Evolutionary conservation across 148 eudicot species (phyloP).

Genomic region (Fagopyrum tataricum): DNA sequence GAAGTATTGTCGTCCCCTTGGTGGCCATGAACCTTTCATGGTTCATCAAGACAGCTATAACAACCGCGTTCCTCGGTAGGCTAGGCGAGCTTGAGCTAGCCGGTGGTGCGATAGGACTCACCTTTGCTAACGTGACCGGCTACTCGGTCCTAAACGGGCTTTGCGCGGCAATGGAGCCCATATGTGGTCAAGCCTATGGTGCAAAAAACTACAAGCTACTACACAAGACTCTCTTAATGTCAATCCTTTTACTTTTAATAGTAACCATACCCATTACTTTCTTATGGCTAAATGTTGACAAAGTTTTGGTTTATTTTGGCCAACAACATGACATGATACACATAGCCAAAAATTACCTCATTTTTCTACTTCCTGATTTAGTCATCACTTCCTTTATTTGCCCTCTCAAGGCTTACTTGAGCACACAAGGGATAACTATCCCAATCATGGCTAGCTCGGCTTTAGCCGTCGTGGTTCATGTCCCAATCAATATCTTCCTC

Average conservation of each 20-base stretch:
- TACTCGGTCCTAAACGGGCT: constrained; percentile 67
- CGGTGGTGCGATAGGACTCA: constrained; percentile 69
- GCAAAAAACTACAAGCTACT: constrained; percentile 70
- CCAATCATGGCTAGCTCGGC: constrained; percentile 64
- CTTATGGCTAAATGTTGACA: constrained; percentile 69
- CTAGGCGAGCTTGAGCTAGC: constrained; percentile 73
- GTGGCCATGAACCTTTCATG: constrained; percentile 62
- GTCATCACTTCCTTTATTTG: constrained; percentile 50
- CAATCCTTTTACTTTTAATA: constrained; percentile 39
- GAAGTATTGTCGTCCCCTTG: constrained; percentile 45
- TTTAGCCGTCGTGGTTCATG: constrained; percentile 47
- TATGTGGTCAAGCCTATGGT: constrained; percentile 88
- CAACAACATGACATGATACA: constrained; percentile 53
- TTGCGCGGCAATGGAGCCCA: constrained; percentile 84
- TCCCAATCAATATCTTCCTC: constrained; percentile 53
- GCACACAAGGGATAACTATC: constrained; percentile 55
- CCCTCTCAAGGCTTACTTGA: constrained; percentile 70
- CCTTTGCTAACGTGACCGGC: constrained; percentile 82
- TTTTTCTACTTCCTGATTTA: constrained; percentile 67
- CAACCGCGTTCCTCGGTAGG: constrained; percentile 64
- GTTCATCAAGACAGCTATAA: constrained; percentile 63
- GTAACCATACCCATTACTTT: constrained; percentile 46
- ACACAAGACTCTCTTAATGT: constrained; percentile 75
- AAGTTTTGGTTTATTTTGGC: constrained; percentile 51
- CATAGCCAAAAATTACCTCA: constrained; percentile 39